These are phyloP conservation scores for Globisporangium spiculum DNA, from an alignment of 352 stramenopile species.

Conservation along the genomic window DNA sequence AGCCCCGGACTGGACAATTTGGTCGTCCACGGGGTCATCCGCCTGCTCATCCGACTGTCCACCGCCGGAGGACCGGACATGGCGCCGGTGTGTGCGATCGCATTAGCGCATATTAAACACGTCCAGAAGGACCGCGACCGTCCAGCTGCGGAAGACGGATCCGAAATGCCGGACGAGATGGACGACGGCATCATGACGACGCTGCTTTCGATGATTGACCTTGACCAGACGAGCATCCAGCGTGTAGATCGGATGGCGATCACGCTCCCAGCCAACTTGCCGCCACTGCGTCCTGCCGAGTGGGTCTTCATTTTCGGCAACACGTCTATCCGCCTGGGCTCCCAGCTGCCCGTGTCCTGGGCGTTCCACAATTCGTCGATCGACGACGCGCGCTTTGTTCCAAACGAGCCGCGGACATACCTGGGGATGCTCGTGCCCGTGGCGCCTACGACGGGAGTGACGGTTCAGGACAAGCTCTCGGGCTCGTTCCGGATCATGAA, in stretches of 20 bases:
- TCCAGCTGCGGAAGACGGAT: conserved; percentile 18
- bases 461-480: conserved; percentile 72
- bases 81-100: conserved; percentile 61
- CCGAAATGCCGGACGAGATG: conserved; percentile 51
- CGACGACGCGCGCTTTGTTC: conserved; percentile 69
- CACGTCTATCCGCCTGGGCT: conserved; percentile 36
- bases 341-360: conserved; percentile 62
- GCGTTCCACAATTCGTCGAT: conserved; percentile 65
- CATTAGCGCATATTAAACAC: conserved; percentile 78
- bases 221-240: conserved; percentile 63
- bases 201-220: conserved; percentile 78
- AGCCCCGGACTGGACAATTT: conserved; percentile 43
- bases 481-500: conserved; percentile 65
- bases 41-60: conserved; percentile 64
- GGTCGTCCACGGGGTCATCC: conserved; percentile 48
- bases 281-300: conserved; percentile 37
- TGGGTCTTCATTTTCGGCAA: conserved; percentile 56
- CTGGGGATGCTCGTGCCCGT: conserved; percentile 38
- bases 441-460: conserved; percentile 39
- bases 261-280: conserved; percentile 42
- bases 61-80: conserved; percentile 48
- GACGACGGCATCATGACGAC: conserved; percentile 65
- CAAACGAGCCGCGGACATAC: conserved; percentile 59
- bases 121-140: conserved; percentile 49
- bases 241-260: conserved; percentile 63